phyloP scores from a whole-genome alignment of 805 yeast genomes.

The Candida michaelii region DNA sequence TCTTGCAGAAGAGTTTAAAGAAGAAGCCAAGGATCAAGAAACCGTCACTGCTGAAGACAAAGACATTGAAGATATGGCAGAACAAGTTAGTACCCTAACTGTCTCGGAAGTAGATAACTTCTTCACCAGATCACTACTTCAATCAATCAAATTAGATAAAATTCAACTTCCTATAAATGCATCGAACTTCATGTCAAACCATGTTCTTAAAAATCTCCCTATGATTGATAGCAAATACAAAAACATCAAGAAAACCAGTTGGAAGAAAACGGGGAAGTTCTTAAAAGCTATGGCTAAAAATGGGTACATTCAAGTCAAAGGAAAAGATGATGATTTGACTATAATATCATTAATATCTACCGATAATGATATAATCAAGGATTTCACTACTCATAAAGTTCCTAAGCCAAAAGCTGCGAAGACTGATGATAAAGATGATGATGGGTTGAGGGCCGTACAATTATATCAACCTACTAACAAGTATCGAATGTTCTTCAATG shows the following conservation, averaged over 20 bases:
- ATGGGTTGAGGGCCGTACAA: conserved; percentile 31
- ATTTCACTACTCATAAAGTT: conserved; percentile 62
- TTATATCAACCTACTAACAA: conserved; percentile 58
- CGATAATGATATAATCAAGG: conserved; percentile 47
- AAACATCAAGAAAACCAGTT: conserved; percentile 75
- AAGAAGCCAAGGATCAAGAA: conserved; percentile 14
- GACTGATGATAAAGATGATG: conserved; percentile 17
- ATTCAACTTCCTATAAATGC: conserved; percentile 67
- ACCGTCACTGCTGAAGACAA: no score
- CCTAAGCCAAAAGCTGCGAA: conserved; percentile 17
- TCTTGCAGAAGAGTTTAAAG: conserved; percentile 10
- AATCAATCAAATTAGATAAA: conserved; percentile 59
- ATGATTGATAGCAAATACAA: conserved; percentile 52
- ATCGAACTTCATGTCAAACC: conserved; percentile 72
- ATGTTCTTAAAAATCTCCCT: conserved; percentile 73
- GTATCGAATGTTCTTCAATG: conserved; percentile 47
- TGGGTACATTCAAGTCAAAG: conserved; percentile 67
- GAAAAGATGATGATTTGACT: conserved; percentile 79
- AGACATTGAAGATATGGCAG: conserved; percentile 15
- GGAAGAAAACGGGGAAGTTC: conserved; percentile 87
- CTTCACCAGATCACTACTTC: conserved; percentile 67
- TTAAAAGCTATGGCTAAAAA: conserved; percentile 83
- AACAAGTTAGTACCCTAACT: conserved; percentile 29
- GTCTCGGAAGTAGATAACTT: conserved; percentile 72
- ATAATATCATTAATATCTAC: conserved; percentile 51